These are phyloP conservation scores for Tolypocladium sp. DNA, from an alignment of 2,329 filamentous ascomycete genomes.

Conservation along the genomic window DNA sequence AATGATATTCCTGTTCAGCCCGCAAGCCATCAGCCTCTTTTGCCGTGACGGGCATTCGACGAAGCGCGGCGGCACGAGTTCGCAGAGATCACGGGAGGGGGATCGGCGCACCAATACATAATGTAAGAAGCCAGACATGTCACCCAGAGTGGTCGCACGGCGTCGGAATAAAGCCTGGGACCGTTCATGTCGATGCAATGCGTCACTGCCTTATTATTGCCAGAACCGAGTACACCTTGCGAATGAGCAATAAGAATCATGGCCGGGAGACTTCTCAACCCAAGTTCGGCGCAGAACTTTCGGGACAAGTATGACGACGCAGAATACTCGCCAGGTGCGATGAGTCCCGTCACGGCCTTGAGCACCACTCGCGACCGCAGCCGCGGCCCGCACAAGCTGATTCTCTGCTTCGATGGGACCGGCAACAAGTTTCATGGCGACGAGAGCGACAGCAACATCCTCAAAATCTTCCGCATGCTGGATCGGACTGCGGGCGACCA, in stretches of 20 bases:
- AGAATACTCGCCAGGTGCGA: constrained; percentile 1
- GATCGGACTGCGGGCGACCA: constrained; percentile 54
- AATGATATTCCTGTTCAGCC: constrained; percentile 1
- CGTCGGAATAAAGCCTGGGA: neutral
- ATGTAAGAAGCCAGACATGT: neutral
- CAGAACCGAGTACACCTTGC: neutral
- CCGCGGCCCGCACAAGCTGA: constrained; percentile 33
- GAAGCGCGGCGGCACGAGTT: neutral
- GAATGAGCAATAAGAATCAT: neutral
- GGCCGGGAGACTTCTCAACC: constrained; percentile 6
- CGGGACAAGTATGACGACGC: neutral
- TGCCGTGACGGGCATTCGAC: neutral
- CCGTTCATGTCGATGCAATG: neutral
- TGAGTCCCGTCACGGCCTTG: constrained; percentile 4
- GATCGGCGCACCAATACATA: neutral
- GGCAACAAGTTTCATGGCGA: constrained; percentile 56
- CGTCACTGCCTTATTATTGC: neutral
- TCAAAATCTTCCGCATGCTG: constrained; percentile 64
- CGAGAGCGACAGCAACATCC: constrained; percentile 54
- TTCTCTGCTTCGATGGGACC: constrained; percentile 55
- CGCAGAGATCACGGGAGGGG: neutral
- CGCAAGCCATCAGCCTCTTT: constrained; percentile 1
- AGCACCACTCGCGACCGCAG: constrained; percentile 4
- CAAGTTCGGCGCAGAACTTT: constrained; percentile 3
- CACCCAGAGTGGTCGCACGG: neutral